Evolutionary conservation across 83 land plant species (phyloP), one percentile per base, ranked within the genome.

Genomic region (Diphasiastrum complanatum): DNA sequence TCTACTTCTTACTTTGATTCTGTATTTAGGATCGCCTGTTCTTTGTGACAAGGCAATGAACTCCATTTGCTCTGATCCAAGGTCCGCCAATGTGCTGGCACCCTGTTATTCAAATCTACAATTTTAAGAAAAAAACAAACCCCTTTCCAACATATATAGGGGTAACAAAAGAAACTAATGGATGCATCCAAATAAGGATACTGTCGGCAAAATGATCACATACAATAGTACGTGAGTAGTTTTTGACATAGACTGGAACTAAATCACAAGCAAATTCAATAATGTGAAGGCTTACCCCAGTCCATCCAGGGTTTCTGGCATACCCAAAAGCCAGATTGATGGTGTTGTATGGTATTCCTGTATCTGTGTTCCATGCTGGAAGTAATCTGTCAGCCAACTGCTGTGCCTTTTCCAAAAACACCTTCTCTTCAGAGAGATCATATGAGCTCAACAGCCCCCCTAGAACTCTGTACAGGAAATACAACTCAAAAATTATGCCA

Each of bases 361-460:
- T 60, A 14, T 86, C 73, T n/a, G 92, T 83, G 66, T 78, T 70
- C 99, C 99, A 95, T 1, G 99, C 99, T 29, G 99, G 99, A 14
- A 95, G 77, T 65, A 95, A 65, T 51, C 92, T 80, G 61, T 95
- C 89, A 25, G 87, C 99, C 61, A 95, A 74, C 26, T 89, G 82
- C 67, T 64, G 79, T 36, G 92, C 96, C 73, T 84, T 95, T 28
- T 77, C 78, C 55, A 95, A 81, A 58, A 95, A 95, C 27, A 95
- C 47, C 14, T 67, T 49, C 22, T 95, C 92, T 5, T 69, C 84
- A n/a, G 96, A 82, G 35, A 95, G 89, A 68, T 95, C 99, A 71
- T 86, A 89, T 47, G 96, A 78, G 75, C 99, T 95, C 35, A 95
- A 79, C 53, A 95, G 83, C 5, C 99, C 99, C 64, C 99, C 99